Percentiles rank a stretch among this genome's conserved stretches.
phyloP scores from a whole-genome alignment of 768 basidiomycete genomes.

The Chalciporus piperatus region DNA sequence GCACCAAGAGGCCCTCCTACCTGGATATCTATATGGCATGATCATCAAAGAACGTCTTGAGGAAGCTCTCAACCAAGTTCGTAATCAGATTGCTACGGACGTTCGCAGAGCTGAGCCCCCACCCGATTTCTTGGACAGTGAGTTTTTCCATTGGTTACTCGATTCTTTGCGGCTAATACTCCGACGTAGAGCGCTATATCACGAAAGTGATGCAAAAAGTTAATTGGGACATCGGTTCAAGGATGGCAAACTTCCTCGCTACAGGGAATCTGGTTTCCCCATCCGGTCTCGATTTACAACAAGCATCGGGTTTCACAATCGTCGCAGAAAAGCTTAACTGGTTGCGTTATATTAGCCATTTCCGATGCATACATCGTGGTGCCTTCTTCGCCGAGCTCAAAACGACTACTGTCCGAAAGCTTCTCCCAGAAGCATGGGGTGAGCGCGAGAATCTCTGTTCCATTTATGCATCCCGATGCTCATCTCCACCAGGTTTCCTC shows the following conservation, averaged over 20 bases:
- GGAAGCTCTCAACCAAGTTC: slow-evolving; percentile 75
- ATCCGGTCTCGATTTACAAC: slow-evolving; percentile 93
- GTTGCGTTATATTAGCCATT: slow-evolving; percentile 97
- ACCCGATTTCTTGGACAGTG: slow-evolving; percentile 89
- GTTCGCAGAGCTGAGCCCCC: slow-evolving; percentile 67
- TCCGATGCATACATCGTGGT: slow-evolving; percentile 96
- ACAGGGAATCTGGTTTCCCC: slow-evolving; percentile 96
- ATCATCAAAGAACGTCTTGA: slow-evolving; percentile 98
- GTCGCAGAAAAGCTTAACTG: slow-evolving; percentile 99
- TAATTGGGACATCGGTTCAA: slow-evolving; percentile 90
- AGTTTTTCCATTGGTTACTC: slow-evolving; percentile 28
- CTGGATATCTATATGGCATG: slow-evolving; percentile 91
- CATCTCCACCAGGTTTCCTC: slow-evolving; percentile 66
- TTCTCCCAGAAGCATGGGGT: slow-evolving; percentile 99
- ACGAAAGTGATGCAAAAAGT: slow-evolving; percentile 68
- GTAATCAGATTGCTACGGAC: slow-evolving; percentile 67
- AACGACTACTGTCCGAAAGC: slow-evolving; percentile 94
- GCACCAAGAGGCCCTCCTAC: slow-evolving; percentile 95
- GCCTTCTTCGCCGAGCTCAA: slow-evolving; percentile 99
- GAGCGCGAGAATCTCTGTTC: slow-evolving; percentile 17
- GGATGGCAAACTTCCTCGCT: slow-evolving; percentile 91
- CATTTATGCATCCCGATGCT: slow-evolving; percentile 6
- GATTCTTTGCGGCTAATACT: slow-evolving; percentile 3
- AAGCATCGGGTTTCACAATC: slow-evolving; percentile 98
- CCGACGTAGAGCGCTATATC: slow-evolving; percentile 70